Base-by-base conservation (phyloP, 139 green algal genomes). In the Chlamydomonas applanata region DNA sequence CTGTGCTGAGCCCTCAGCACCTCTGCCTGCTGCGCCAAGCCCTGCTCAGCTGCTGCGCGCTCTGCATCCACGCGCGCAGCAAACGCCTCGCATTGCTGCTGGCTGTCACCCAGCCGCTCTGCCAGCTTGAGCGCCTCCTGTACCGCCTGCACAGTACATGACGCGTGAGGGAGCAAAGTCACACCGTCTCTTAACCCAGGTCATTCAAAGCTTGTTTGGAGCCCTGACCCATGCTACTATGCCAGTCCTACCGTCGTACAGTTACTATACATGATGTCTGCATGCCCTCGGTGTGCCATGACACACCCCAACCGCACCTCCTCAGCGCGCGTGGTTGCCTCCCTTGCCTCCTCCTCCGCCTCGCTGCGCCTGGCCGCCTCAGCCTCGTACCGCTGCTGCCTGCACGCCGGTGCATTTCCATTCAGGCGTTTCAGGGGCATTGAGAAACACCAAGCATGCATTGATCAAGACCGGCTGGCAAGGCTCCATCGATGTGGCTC, bases 371-470 rank as follows among this genome's bases (percentile, higher is more conserved):
- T 67, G 9, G 2, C 7, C 25, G 29, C 69, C 46, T 44, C 29
- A 16, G 19, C 69, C 16, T 24, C 29, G 5, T 40, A 64, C 69
- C n/a, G 30, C 27, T 67, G 32, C 69, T 67, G 53, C 69, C 46
- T 64, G 45, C 7, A 27, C 7, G 56, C 22, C 13, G 19, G 56
- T n/a, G n/a, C n/a, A n/a, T n/a, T n/a, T n/a, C n/a, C n/a, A n/a
- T n/a, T n/a, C n/a, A n/a, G n/a, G n/a, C n/a, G n/a, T n/a, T n/a
- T n/a, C n/a, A n/a, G n/a, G n/a, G n/a, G n/a, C n/a, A n/a, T n/a
- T n/a, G n/a, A n/a, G n/a, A n/a, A n/a, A n/a, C n/a, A n/a, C n/a
- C n/a, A n/a, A n/a, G n/a, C n/a, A n/a, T n/a, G n/a, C n/a, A n/a
- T n/a, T n/a, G n/a, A n/a, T n/a, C n/a, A n/a, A n/a, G n/a, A n/a